These are phyloP conservation scores for Rhizopus sp. DNA, from an alignment of 371 early-diverging fungal species.

Conservation along the genomic window DNA sequence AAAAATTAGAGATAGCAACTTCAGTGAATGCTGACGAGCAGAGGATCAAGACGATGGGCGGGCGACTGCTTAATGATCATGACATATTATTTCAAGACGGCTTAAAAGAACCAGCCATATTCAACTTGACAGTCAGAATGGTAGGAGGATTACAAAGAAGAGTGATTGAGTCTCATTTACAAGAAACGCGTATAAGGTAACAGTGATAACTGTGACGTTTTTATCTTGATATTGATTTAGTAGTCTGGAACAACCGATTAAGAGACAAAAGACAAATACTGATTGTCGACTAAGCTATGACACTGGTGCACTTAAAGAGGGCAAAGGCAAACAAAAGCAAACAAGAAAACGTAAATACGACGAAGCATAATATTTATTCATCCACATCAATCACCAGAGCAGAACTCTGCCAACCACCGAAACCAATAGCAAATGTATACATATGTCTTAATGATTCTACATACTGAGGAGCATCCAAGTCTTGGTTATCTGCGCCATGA, in stretches of 20 bases:
- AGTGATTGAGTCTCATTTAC: too few species aligned
- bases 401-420: conserved; percentile 40
- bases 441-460: conserved; percentile 20
- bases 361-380: not conserved
- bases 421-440: conserved; percentile 33
- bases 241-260: too few species aligned
- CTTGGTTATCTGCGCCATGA: conserved; percentile 19
- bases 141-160: conserved; percentile 15
- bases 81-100: conserved; percentile 16
- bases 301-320: too few species aligned
- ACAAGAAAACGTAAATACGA: too few species aligned
- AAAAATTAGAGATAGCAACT: conserved; percentile 12
- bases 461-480: conserved; percentile 1
- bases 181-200: not conserved
- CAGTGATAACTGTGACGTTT: too few species aligned
- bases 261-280: too few species aligned
- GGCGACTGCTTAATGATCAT: conserved; percentile 19
- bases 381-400: conserved; percentile 18
- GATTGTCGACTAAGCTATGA: too few species aligned
- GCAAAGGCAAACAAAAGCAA: too few species aligned
- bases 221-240: too few species aligned
- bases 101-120: conserved; percentile 8
- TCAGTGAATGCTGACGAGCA: conserved; percentile 18
- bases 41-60: conserved; percentile 20
- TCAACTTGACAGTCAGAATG: conserved; percentile 21